These are phyloP conservation scores for Drosera capensis DNA, from an alignment of 148 eudicot species.

Conservation along the genomic window DNA sequence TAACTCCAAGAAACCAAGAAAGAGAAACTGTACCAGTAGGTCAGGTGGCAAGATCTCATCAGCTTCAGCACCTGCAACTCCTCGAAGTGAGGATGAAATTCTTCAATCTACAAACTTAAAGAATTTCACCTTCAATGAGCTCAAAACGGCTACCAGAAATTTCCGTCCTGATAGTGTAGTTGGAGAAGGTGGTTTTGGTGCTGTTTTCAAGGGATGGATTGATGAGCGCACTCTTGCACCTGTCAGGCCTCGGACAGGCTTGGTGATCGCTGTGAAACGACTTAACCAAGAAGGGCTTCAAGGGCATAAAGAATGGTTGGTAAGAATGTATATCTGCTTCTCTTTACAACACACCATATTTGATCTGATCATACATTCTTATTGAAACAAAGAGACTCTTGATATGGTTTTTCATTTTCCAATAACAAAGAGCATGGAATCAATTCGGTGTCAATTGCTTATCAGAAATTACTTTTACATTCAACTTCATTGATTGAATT, in stretches of 20 bases:
- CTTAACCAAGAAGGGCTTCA: slow-evolving; percentile 13
- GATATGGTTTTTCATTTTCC: too few species aligned
- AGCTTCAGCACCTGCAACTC: slow-evolving; percentile 8
- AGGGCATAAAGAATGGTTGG: slow-evolving; percentile 14
- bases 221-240: slow-evolving; percentile 9
- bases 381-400: too few species aligned
- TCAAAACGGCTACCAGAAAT: slow-evolving; percentile 10
- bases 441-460: too few species aligned
- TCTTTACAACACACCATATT: not conserved
- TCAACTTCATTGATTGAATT: too few species aligned
- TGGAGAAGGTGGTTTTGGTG: slow-evolving; percentile 14
- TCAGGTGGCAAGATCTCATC: slow-evolving; percentile 4
- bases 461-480: too few species aligned
- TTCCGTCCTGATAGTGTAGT: slow-evolving; percentile 11
- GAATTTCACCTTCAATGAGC: slow-evolving; percentile 7
- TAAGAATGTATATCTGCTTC: slow-evolving; percentile 1
- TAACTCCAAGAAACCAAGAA: slow-evolving; percentile 6
- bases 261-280: slow-evolving; percentile 11
- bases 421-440: too few species aligned
- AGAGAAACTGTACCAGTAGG: not conserved
- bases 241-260: slow-evolving; percentile 9
- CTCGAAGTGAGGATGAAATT: slow-evolving; percentile 10
- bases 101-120: slow-evolving; percentile 7
- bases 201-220: slow-evolving; percentile 14
- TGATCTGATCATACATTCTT: too few species aligned